Percentiles rank a stretch among this genome's conserved stretches.
Conservation (phyloP, 2,329 filamentous ascomycete species). For the Diplodia corticola region DNA sequence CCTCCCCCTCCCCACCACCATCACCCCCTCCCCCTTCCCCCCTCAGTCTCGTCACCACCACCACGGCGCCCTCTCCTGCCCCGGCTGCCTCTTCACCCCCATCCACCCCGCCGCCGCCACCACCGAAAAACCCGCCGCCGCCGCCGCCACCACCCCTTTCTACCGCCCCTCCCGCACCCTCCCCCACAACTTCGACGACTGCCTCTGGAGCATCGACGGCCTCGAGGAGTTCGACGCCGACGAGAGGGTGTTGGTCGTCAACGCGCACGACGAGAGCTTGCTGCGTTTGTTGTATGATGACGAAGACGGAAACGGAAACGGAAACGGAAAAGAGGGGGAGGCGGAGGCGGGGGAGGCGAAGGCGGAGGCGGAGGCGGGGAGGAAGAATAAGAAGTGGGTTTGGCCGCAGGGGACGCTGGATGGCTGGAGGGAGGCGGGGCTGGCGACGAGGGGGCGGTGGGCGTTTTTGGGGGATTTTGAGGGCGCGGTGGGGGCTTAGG, state of each 20-base stretch:
- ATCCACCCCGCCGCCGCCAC: neutral
- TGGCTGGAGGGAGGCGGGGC: neutral
- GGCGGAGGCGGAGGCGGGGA: neutral
- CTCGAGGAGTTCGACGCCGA: slow-evolving; percentile 19
- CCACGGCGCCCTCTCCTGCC: neutral
- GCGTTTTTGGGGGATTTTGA: neutral
- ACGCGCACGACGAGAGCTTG: slow-evolving; percentile 22
- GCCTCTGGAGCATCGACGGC: slow-evolving; percentile 1
- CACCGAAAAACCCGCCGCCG: neutral
- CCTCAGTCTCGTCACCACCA: neutral
- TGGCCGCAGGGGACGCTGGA: neutral
- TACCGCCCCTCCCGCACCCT: neutral
- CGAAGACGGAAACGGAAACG: too few relatives aligned
- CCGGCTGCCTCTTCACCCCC: neutral
- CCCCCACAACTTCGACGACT: neutral
- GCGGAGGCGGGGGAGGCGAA: too few relatives aligned
- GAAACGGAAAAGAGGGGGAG: too few relatives aligned
- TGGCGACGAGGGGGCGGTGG: neutral
- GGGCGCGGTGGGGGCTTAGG: neutral
- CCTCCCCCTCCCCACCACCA: neutral
- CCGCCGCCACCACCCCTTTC: neutral
- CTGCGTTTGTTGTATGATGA: neutral
- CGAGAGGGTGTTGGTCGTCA: slow-evolving; percentile 18
- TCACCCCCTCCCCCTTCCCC: neutral
- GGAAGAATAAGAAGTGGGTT: neutral